A percentile compares a stretch with the other conserved stretches of the same genome.
Evolutionary conservation across 768 basidiomycete genomes (phyloP).

Genomic region (Boletus coccyginus): DNA sequence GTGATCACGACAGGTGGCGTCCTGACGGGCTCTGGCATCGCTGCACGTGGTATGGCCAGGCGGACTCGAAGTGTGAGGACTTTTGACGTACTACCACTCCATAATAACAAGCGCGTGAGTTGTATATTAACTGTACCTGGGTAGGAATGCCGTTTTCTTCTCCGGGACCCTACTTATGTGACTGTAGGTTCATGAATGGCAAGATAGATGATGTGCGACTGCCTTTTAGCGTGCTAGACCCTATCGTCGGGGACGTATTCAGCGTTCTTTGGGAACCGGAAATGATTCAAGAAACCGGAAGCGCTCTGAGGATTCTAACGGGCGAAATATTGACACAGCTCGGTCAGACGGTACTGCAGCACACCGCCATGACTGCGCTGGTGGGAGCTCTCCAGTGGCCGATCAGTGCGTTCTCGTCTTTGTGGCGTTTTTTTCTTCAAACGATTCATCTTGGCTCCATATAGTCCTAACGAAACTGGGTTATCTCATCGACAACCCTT

Average conservation of each 20-base stretch:
- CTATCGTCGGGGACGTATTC: constrained; percentile 94
- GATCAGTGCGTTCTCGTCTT: constrained; percentile 63
- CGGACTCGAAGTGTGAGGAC: constrained; percentile 85
- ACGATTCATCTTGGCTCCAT: neutral
- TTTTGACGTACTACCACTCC: constrained; percentile 92
- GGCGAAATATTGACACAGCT: constrained; percentile 88
- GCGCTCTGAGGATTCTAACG: constrained; percentile 88
- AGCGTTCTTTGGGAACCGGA: constrained; percentile 98
- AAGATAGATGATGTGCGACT: constrained; percentile 87
- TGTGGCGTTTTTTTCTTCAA: neutral
- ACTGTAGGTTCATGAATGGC: constrained; percentile 83
- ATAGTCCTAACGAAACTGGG: constrained; percentile 90
- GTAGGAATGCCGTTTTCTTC: constrained; percentile 44
- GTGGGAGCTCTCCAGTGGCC: constrained; percentile 98
- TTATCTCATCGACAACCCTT: constrained; percentile 98
- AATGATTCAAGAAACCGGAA: constrained; percentile 97
- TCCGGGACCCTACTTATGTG: constrained; percentile 9
- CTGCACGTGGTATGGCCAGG: constrained; percentile 85
- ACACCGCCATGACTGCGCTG: constrained; percentile 90
- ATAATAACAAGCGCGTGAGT: constrained; percentile 97
- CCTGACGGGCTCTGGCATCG: constrained; percentile 90
- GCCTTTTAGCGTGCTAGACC: constrained; percentile 96
- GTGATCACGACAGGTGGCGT: constrained; percentile 96
- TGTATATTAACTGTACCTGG: constrained; percentile 94
- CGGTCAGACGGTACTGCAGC: constrained; percentile 85